These are phyloP conservation scores for Melampsora abietis-canadensis DNA, from an alignment of 1,284 basidiomycete genomes.

Conservation along the genomic window DNA sequence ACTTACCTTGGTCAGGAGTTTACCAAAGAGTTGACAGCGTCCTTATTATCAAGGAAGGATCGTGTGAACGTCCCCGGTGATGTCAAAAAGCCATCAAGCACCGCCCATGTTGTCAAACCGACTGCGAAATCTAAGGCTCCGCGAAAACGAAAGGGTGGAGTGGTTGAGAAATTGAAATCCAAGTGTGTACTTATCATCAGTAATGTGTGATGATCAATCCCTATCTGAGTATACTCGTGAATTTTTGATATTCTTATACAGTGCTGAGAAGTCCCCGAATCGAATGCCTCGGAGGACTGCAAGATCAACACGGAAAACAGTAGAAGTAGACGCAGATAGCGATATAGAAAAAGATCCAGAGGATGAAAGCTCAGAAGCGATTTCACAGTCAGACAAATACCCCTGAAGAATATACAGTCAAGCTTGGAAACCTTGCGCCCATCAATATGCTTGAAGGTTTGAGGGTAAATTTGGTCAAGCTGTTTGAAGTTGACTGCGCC, in stretches of 20 bases:
- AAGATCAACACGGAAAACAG: not conserved
- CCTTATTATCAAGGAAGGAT: conserved; percentile 24
- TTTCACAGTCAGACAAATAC: not conserved
- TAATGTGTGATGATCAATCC: not conserved
- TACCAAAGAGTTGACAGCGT: conserved; percentile 22
- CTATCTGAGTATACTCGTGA: not conserved
- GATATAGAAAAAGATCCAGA: not conserved
- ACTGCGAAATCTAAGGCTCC: not conserved
- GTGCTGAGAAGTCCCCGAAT: not conserved
- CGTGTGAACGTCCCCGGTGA: not conserved
- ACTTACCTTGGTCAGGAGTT: conserved; percentile 29
- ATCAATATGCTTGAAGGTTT: no score
- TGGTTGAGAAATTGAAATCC: not conserved
- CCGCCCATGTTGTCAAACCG: not conserved
- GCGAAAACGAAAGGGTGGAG: not conserved
- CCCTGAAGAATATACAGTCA: no score
- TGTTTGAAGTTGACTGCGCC: no score
- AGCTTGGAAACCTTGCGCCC: no score
- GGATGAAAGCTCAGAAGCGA: not conserved
- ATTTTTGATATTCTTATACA: not conserved
- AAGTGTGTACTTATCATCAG: not conserved
- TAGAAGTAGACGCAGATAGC: not conserved
- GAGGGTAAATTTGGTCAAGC: no score
- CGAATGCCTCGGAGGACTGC: not conserved
- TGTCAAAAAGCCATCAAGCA: conserved; percentile 14